These are phyloP conservation scores for Aspergillus nomiae DNA, from an alignment of 2,329 filamentous ascomycete species.

Conservation along the genomic window DNA sequence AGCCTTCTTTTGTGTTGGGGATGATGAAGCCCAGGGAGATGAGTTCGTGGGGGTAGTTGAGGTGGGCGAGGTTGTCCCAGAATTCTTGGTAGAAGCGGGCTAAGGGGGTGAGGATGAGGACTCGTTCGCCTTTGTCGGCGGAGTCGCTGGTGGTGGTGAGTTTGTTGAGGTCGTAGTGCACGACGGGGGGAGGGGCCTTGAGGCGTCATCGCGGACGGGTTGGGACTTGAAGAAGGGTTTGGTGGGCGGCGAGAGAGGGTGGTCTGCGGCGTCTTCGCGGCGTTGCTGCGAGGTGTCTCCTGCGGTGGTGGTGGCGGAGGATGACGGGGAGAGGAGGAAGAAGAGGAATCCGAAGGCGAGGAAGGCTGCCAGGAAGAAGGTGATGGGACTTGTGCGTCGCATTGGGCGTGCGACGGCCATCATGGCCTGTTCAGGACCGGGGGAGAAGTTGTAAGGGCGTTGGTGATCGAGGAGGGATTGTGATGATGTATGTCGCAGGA, in stretches of 20 bases:
- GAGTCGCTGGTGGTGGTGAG: constrained; percentile 80
- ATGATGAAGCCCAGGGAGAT: constrained; percentile 96
- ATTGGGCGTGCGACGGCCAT: constrained; percentile 67
- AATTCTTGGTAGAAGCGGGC: constrained; percentile 91
- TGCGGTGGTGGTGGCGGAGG: constrained; percentile 54
- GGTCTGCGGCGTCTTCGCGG: constrained; percentile 62
- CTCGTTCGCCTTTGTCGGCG: constrained; percentile 75
- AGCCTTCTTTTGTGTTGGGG: constrained; percentile 89
- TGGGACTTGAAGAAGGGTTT: constrained; percentile 72
- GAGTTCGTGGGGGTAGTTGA: constrained; percentile 89
- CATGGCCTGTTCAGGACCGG: constrained; percentile 30
- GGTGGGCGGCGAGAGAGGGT: constrained; percentile 72
- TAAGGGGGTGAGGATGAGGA: constrained; percentile 91
- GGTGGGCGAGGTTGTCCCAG: constrained; percentile 86
- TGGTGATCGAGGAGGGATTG: constrained; percentile 1
- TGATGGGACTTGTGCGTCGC: constrained; percentile 78
- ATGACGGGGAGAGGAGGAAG: constrained; percentile 51
- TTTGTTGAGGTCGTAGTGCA: constrained; percentile 93
- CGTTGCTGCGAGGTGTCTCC: constrained; percentile 52
- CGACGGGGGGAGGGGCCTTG: constrained; percentile 74
- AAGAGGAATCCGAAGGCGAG: constrained; percentile 71
- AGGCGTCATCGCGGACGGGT: constrained; percentile 47
- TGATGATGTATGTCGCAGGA: constrained; percentile 19
- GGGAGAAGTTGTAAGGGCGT: constrained; percentile 11
- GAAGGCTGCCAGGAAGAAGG: constrained; percentile 69